A percentile compares a stretch with the other conserved stretches of the same genome.
Evolutionary conservation across 1,284 basidiomycete genomes (phyloP).

Genomic region (Trichosporon sp.): DNA sequence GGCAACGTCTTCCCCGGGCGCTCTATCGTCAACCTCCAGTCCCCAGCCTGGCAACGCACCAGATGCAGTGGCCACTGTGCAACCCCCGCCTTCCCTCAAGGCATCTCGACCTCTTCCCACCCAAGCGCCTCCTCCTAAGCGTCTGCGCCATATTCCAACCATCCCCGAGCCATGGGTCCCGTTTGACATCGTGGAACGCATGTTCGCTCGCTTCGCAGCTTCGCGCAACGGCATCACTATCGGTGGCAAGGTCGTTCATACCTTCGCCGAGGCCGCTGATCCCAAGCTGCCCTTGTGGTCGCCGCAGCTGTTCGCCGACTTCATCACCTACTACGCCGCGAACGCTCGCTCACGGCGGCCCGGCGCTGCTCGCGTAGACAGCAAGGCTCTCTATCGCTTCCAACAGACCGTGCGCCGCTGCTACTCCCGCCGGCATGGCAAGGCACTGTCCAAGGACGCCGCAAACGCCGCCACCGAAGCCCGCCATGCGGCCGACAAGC

Average conservation of each 20-base stretch:
- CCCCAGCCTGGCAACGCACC: not conserved
- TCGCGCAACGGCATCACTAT: not conserved
- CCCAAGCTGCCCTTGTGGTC: not conserved
- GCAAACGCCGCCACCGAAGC: not conserved
- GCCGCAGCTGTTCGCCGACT: not conserved
- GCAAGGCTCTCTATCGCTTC: not conserved
- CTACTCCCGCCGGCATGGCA: not conserved
- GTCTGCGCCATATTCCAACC: not conserved
- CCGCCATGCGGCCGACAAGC: not conserved
- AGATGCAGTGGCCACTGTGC: not conserved
- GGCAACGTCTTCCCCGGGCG: not conserved
- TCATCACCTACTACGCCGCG: not conserved
- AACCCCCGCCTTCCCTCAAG: not conserved
- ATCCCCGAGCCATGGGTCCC: not conserved
- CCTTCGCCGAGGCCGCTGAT: not conserved
- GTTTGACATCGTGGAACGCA: conserved; percentile 2
- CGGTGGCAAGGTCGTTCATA: not conserved
- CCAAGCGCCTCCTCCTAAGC: not conserved
- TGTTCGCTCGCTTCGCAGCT: conserved; percentile 3
- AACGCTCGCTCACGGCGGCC: not conserved
- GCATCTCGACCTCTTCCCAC: not conserved
- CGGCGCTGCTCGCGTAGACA: not conserved
- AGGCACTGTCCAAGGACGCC: not conserved
- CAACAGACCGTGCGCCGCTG: not conserved
- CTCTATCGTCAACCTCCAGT: not conserved